phyloP scores from a whole-genome alignment of 2,329 filamentous ascomycete species.

The Aspergillus costaricaensis region DNA sequence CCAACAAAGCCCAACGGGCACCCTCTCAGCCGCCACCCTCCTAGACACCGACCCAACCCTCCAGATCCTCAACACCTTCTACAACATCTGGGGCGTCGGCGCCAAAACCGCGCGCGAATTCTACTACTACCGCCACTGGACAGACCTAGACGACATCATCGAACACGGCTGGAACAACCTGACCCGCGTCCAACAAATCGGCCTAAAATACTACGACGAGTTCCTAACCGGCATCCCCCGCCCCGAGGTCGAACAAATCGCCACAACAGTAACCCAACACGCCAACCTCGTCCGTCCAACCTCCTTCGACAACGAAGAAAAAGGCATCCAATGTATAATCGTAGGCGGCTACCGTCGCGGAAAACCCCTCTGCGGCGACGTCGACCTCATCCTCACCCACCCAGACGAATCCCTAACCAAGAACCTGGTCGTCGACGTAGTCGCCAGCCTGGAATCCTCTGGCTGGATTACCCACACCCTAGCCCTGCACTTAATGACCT shows the following conservation, averaged over 20 bases:
- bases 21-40: constrained; percentile 64
- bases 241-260: constrained; percentile 71
- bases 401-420: constrained; percentile 68
- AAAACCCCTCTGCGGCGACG: constrained; percentile 73
- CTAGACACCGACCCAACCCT: constrained; percentile 67
- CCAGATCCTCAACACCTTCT: constrained; percentile 68
- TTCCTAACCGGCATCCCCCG: constrained; percentile 72
- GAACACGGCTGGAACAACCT: constrained; percentile 77
- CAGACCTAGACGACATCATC: constrained; percentile 80
- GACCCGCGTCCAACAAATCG: constrained; percentile 84
- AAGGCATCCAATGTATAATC: constrained; percentile 61
- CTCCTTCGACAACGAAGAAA: constrained; percentile 20
- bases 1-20: constrained; percentile 57
- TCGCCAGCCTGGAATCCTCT: constrained; percentile 67
- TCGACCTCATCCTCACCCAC: constrained; percentile 83
- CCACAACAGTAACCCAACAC: constrained; percentile 62
- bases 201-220: constrained; percentile 90
- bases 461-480: constrained; percentile 81
- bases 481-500: constrained; percentile 67
- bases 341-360: constrained; percentile 82
- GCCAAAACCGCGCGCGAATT: constrained; percentile 79
- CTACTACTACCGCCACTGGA: constrained; percentile 74
- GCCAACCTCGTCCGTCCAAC: constrained; percentile 62
- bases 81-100: constrained; percentile 90
- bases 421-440: constrained; percentile 70